Evolutionary conservation across 805 yeast genomes (phyloP).

Genomic region (Candida krabiensis): DNA sequence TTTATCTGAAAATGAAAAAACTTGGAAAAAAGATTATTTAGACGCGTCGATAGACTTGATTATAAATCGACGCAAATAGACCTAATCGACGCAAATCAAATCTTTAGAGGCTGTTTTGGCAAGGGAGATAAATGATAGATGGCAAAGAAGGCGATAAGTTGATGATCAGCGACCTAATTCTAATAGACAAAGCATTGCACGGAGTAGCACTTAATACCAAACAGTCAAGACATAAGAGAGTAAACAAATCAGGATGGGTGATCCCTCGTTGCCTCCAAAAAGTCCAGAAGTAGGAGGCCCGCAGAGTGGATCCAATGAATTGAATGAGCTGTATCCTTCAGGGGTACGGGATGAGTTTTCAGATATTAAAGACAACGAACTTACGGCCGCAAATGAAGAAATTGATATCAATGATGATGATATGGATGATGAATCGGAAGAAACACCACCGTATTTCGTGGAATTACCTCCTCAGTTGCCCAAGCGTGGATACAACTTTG

Average conservation of each 20-base stretch:
- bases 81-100: too few relatives aligned
- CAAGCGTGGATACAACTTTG: conserved; percentile 23
- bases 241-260: conserved; percentile 7
- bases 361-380: conserved; percentile 6
- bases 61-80: too few relatives aligned
- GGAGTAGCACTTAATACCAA: too few relatives aligned
- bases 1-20: too few relatives aligned
- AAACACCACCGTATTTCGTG: conserved; percentile 14
- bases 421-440: not conserved
- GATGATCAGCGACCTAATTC: too few relatives aligned
- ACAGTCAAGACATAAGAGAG: too few relatives aligned
- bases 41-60: too few relatives aligned
- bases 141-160: too few relatives aligned
- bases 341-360: conserved; percentile 9
- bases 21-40: too few relatives aligned
- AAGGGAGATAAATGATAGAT: too few relatives aligned
- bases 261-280: conserved; percentile 11
- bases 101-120: too few relatives aligned
- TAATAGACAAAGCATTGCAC: too few relatives aligned
- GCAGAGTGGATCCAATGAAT: not conserved
- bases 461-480: conserved; percentile 19
- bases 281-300: conserved; percentile 6
- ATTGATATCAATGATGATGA: not conserved
- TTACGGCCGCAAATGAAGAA: conserved; percentile 12
- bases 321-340: conserved; percentile 17